These are phyloP conservation scores for Peronospora belbahrii DNA, from an alignment of 352 stramenopile genomes.

Conservation along the genomic window DNA sequence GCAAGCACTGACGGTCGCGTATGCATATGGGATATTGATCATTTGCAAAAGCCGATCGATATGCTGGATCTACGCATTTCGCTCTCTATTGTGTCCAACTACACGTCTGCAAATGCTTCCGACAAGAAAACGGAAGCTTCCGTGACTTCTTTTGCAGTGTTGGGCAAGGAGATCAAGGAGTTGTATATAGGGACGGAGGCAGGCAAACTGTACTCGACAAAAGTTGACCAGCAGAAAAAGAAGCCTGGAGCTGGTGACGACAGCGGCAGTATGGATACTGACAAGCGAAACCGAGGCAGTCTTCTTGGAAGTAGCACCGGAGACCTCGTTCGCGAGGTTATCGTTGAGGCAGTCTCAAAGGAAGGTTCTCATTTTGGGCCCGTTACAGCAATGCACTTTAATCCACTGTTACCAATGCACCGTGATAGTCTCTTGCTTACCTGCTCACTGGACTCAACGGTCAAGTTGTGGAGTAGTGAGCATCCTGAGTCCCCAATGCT, in stretches of 20 bases:
- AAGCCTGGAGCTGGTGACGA: conserved; percentile 33
- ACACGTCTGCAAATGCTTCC: conserved; percentile 48
- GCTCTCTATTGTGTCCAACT: conserved; percentile 73
- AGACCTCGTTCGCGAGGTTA: conserved; percentile 44
- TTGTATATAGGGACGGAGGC: conserved; percentile 81
- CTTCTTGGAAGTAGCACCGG: conserved; percentile 23
- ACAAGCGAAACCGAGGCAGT: conserved; percentile 34
- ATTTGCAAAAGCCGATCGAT: conserved; percentile 76
- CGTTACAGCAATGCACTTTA: conserved; percentile 81
- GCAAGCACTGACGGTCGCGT: conserved; percentile 82
- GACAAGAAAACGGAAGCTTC: conserved; percentile 85
- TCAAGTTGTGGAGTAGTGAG: conserved; percentile 84
- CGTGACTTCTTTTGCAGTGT: conserved; percentile 74
- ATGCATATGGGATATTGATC: conserved; percentile 80
- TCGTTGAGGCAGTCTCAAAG: conserved; percentile 60
- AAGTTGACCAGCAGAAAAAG: conserved; percentile 66
- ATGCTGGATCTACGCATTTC: conserved; percentile 79
- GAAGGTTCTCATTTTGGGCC: conserved; percentile 73
- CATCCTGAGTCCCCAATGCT: conserved; percentile 58
- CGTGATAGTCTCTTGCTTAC: conserved; percentile 76
- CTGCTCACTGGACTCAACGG: conserved; percentile 79
- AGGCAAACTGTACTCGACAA: conserved; percentile 71
- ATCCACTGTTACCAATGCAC: conserved; percentile 59
- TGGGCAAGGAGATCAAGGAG: conserved; percentile 77
- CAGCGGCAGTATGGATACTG: conserved; percentile 15